Percentiles rank a stretch among this genome's conserved stretches.
Evolutionary conservation across 441 rosid genomes (phyloP).

Genomic region (Metrosideros polymorpha): DNA sequence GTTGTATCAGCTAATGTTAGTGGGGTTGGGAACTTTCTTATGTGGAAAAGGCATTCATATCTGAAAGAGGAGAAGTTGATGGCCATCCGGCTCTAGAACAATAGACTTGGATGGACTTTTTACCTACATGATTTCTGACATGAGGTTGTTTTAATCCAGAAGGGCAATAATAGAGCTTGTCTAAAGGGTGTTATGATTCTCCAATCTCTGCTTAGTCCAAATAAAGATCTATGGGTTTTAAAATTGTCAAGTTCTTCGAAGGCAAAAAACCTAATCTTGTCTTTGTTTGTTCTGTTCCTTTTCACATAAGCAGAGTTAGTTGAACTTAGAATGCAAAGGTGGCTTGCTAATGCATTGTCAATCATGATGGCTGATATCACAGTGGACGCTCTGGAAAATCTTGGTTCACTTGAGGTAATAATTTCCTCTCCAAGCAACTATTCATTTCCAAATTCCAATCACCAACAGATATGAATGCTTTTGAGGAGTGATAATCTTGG

Average conservation of each 20-base stretch:
- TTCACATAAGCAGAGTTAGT: constrained; percentile 23
- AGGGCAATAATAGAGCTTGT: neutral
- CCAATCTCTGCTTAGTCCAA: neutral
- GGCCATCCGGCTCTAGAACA: neutral
- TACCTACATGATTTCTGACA: neutral
- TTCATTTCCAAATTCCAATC: neutral
- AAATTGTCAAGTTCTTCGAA: neutral
- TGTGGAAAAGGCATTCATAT: neutral
- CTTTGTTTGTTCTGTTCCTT: neutral
- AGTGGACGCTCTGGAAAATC: constrained; percentile 38
- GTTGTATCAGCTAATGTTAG: neutral
- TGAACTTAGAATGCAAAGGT: constrained; percentile 40
- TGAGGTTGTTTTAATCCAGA: neutral
- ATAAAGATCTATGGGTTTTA: neutral
- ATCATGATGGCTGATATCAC: constrained; percentile 45
- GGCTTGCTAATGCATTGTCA: constrained; percentile 51
- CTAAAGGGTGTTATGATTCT: neutral
- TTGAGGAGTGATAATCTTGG: neutral
- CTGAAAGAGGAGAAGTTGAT: neutral
- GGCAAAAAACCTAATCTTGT: neutral
- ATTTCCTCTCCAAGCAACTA: neutral
- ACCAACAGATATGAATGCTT: neutral
- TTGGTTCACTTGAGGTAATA: constrained; percentile 65
- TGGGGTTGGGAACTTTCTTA: neutral
- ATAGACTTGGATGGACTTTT: neutral